Percentiles rank a stretch among this genome's conserved stretches.
These are phyloP conservation scores for Poterioochromonas sp. DNA, from an alignment of 352 stramenopile genomes.

Conservation along the genomic window DNA sequence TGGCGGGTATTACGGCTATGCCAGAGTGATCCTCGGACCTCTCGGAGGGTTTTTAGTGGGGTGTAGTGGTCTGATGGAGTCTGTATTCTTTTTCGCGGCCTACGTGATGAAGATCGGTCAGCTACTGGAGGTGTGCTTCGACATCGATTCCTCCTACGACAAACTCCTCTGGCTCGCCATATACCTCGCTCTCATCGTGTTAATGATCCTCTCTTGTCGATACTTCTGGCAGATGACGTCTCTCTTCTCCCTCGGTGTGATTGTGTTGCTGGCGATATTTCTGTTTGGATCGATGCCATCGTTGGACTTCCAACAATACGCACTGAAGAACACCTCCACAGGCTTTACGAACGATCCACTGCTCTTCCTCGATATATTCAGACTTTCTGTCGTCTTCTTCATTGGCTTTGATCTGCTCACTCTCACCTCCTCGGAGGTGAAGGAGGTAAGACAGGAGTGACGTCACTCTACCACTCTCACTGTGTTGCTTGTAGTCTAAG, in stretches of 20 bases:
- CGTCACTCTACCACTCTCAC: background rate
- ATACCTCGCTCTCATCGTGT: background rate
- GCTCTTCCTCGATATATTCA: background rate
- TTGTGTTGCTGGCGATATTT: background rate
- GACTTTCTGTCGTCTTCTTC: slow-evolving; percentile 22
- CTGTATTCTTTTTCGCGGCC: slow-evolving; percentile 20
- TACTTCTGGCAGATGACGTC: slow-evolving; percentile 3
- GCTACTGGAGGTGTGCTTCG: background rate
- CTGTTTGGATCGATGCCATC: slow-evolving; percentile 7
- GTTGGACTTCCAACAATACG: background rate
- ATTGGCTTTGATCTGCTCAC: slow-evolving; percentile 22
- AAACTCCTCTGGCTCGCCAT: background rate
- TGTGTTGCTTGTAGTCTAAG: background rate
- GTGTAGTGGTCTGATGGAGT: slow-evolving; percentile 27
- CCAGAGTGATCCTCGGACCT: background rate
- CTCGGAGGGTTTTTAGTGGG: slow-evolving; percentile 1
- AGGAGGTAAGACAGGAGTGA: background rate
- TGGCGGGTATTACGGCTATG: slow-evolving; percentile 26
- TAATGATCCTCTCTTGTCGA: background rate
- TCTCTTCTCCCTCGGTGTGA: background rate
- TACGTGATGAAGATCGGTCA: slow-evolving; percentile 16
- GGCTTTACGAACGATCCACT: background rate
- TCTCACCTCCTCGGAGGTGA: background rate
- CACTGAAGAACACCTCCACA: too few species aligned
- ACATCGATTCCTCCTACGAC: background rate